These are phyloP conservation scores for Venturiaceae sp. DNA, from an alignment of 2,329 filamentous ascomycete species.

Conservation along the genomic window DNA sequence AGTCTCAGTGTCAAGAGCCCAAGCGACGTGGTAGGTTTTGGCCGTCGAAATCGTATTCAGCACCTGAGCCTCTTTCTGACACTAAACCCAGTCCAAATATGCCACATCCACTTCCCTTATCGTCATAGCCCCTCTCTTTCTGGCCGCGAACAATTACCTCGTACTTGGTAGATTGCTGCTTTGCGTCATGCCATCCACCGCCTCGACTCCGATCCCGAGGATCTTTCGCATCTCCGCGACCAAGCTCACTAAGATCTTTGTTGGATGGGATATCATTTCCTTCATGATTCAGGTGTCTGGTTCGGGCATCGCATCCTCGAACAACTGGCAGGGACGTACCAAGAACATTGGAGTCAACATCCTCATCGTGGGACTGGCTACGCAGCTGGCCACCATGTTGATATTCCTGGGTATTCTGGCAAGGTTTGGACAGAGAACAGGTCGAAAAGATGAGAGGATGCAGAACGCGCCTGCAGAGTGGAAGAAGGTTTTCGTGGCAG, in stretches of 20 bases:
- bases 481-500: slow-evolving; percentile 29
- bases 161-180: slow-evolving; percentile 39
- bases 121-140: too few species aligned
- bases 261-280: slow-evolving; percentile 34
- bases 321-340: slow-evolving; percentile 32
- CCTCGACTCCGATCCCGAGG: too few species aligned
- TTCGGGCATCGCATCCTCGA: slow-evolving; percentile 31
- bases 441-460: slow-evolving; percentile 9
- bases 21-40: too few species aligned
- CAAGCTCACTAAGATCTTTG: slow-evolving; percentile 36
- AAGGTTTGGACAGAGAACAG: slow-evolving; percentile 26
- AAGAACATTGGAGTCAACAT: slow-evolving; percentile 30
- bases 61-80: too few species aligned
- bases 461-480: slow-evolving; percentile 24
- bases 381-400: slow-evolving; percentile 32
- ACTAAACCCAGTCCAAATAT: too few species aligned
- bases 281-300: slow-evolving; percentile 37
- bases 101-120: too few species aligned
- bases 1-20: too few species aligned
- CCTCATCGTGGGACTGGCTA: slow-evolving; percentile 31
- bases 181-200: slow-evolving; percentile 28
- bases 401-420: slow-evolving; percentile 31
- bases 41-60: too few species aligned
- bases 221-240: slow-evolving; percentile 27
- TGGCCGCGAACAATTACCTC: slow-evolving; percentile 41